A percentile compares a stretch with the other conserved stretches of the same genome.
phyloP scores from a whole-genome alignment of 2,329 filamentous ascomycete species.

The Xylaria sp. region DNA sequence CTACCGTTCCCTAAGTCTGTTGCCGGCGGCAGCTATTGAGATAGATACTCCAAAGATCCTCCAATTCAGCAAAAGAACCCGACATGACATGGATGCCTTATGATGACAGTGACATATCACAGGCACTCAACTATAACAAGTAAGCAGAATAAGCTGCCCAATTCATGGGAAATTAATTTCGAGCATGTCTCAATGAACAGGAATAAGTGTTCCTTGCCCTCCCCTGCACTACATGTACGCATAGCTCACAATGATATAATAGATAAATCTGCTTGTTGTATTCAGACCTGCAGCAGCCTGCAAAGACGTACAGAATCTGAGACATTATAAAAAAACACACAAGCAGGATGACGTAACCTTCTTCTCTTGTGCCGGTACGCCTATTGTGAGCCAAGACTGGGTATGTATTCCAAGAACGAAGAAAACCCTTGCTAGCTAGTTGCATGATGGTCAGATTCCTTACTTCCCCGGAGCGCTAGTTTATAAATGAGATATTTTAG shows the following conservation, averaged over 20 bases:
- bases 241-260: background rate
- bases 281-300: background rate
- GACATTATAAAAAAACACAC: background rate
- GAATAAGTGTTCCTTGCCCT: background rate
- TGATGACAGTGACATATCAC: constrained; percentile 18
- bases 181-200: background rate
- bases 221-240: background rate
- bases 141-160: constrained; percentile 7
- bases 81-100: constrained; percentile 18
- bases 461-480: constrained; percentile 12
- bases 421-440: background rate
- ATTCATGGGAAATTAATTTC: constrained; percentile 2
- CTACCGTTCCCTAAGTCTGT: background rate
- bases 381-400: background rate
- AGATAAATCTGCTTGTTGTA: background rate
- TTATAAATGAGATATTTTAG: background rate
- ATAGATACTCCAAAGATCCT: background rate
- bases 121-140: background rate
- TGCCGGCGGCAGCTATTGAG: constrained; percentile 9
- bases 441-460: constrained; percentile 7
- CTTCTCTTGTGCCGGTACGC: constrained; percentile 2
- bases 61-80: constrained; percentile 9
- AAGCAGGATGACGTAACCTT: background rate
- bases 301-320: background rate
- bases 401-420: background rate